A percentile compares a stretch with the other conserved stretches of the same genome.
phyloP scores from a whole-genome alignment of 352 stramenopile genomes.

The Globisporangium orthogonon region DNA sequence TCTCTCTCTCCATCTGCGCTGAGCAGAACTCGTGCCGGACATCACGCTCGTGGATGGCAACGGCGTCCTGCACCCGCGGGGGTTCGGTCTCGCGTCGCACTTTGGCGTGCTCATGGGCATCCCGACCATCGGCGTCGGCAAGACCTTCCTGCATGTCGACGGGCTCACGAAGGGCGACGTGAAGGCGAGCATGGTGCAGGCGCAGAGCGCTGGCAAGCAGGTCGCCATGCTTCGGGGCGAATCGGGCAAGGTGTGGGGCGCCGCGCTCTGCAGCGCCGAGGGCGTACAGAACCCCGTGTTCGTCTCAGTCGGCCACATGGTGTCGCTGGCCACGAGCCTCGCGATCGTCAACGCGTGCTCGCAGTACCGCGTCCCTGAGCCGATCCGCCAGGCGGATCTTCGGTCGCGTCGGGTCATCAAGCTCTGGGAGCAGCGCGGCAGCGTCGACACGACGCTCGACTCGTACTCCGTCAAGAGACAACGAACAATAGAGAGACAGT shows the following conservation, averaged over 20 bases:
- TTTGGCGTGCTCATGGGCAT: conserved; percentile 88
- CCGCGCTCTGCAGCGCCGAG: conserved; percentile 52
- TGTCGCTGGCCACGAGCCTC: conserved; percentile 63
- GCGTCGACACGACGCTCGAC: conserved; percentile 52
- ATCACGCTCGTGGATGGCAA: conserved; percentile 93
- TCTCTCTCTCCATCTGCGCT: neutral
- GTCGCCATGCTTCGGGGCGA: conserved; percentile 41
- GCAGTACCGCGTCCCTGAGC: conserved; percentile 70
- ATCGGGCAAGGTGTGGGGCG: conserved; percentile 72
- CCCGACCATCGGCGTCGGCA: conserved; percentile 88
- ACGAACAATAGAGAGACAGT: conserved; percentile 1
- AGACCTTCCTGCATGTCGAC: conserved; percentile 88
- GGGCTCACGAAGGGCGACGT: conserved; percentile 72
- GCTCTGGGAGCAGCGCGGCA: conserved; percentile 42
- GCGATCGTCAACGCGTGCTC: conserved; percentile 50
- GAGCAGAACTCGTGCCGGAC: conserved; percentile 62
- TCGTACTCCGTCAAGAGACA: conserved; percentile 13
- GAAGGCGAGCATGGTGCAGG: conserved; percentile 41
- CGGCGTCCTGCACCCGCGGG: conserved; percentile 80
- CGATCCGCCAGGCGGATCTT: conserved; percentile 83
- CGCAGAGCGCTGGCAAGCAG: conserved; percentile 23
- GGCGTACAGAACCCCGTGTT: conserved; percentile 77
- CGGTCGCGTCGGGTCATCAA: conserved; percentile 69
- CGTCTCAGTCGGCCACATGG: conserved; percentile 70
- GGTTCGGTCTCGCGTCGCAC: conserved; percentile 91